These are phyloP conservation scores for Gyromitra esculenta DNA, from an alignment of 2,329 filamentous ascomycete species.

Conservation along the genomic window DNA sequence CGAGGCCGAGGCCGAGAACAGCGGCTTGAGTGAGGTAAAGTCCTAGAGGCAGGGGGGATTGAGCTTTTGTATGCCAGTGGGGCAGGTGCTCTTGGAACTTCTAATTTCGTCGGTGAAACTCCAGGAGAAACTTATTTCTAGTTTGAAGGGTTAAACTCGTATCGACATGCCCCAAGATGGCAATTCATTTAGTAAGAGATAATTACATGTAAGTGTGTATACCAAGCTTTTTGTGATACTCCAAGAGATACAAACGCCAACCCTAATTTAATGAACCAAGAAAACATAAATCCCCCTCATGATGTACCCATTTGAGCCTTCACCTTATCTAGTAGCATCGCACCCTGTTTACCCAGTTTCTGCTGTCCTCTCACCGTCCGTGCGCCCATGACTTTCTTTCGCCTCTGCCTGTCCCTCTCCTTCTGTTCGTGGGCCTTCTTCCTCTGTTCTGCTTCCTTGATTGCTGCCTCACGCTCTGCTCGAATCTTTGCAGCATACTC, in stretches of 20 bases:
- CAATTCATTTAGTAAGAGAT: background rate
- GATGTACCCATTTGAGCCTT: constrained; percentile 71
- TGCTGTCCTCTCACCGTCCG: constrained; percentile 74
- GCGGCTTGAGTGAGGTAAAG: background rate
- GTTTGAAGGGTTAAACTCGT: background rate
- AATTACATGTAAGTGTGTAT: constrained; percentile 8
- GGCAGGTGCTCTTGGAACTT: background rate
- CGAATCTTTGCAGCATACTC: constrained; percentile 66
- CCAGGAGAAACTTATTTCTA: background rate
- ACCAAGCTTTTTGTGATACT: constrained; percentile 6
- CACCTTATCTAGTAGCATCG: constrained; percentile 78
- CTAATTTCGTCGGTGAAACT: background rate
- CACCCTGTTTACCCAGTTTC: constrained; percentile 83
- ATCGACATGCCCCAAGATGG: background rate
- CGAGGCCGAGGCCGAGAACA: background rate
- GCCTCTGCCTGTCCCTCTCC: constrained; percentile 72
- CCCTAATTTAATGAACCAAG: constrained; percentile 6
- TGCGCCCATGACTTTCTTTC: constrained; percentile 66
- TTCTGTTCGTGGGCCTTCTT: constrained; percentile 73
- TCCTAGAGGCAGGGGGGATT: background rate
- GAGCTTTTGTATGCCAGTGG: background rate
- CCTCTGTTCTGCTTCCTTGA: constrained; percentile 70
- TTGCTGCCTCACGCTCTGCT: constrained; percentile 72
- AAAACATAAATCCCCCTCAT: constrained; percentile 11
- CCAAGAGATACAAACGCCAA: constrained; percentile 25